Evolutionary conservation across 805 yeast species (phyloP), one percentile per base, ranked within the genome.

Genomic region (Kuraishia floccosa): DNA sequence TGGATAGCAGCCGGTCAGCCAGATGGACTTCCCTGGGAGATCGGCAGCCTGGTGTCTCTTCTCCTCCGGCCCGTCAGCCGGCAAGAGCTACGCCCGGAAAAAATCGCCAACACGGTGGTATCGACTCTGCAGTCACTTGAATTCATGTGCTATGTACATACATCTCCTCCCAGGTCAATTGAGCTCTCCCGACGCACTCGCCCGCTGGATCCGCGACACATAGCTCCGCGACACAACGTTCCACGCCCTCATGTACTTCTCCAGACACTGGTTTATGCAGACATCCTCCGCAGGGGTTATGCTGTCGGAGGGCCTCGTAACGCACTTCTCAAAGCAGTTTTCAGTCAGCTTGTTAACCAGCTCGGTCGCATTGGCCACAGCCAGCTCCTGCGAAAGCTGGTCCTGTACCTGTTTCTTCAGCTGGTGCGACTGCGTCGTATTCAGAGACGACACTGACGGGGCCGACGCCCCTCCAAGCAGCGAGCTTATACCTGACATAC

Each of bases 171-270:
- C n/a, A n/a, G n/a, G n/a, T n/a, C n/a, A n/a, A n/a, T n/a, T n/a
- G n/a, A n/a, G n/a, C n/a, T n/a, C n/a, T n/a, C n/a, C n/a, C n/a
- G n/a, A 7, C 10, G 7, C 9, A 24, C 29, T 34, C 17, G 65
- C 60, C 44, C 69, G 68, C 55, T 79, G 86, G 43, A 84, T 80
- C 53, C 94, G 72, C 18, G 72, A 50, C 31, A 85, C 72, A 54
- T 85, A 86, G 8, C 82, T 63, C 50, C 73, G 76, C 9, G 94
- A 82, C 26, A 87, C 65, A 33, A 77, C 63, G 45, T 86, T 85
- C 96, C 96, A 87, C 21, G 93, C 75, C 52, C 80, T 72, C 89
- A 86, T 78, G 55, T 83, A 87, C 58, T 84, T 87, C 40, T 79
- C 76, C 43, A 81, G 66, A 52, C 97, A 87, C 51, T 76, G 79